Evolutionary conservation across 169 alveolate genomes (phyloP).

Genomic region (Theileria luwenshuni): DNA sequence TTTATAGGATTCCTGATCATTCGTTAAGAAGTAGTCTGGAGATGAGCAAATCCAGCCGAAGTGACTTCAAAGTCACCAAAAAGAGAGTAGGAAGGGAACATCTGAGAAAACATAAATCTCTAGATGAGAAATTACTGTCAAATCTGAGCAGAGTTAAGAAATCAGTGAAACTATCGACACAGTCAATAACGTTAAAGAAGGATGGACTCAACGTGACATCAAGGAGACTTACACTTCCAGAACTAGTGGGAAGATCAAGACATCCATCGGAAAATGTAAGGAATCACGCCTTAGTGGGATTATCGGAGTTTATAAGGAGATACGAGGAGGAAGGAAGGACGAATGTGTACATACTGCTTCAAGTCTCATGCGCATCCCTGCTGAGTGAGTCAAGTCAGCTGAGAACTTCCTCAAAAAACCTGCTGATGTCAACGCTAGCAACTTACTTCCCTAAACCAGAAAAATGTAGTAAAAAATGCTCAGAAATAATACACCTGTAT

Average conservation of each 20-base stretch:
- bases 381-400: constrained; percentile 3
- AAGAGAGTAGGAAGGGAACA: constrained; percentile 44
- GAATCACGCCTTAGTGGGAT: constrained; percentile 48
- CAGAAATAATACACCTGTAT: constrained; percentile 29
- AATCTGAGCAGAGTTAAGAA: constrained; percentile 38
- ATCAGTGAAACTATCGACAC: constrained; percentile 48
- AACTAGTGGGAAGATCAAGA: constrained; percentile 54
- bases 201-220: constrained; percentile 56
- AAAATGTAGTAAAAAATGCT: constrained; percentile 15
- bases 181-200: constrained; percentile 61
- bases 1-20: background rate
- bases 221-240: constrained; percentile 56
- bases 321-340: constrained; percentile 44
- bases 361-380: constrained; percentile 44
- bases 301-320: constrained; percentile 44
- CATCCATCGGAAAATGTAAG: constrained; percentile 48
- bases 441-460: background rate
- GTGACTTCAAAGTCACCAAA: constrained; percentile 35
- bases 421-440: constrained; percentile 25
- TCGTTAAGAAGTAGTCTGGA: background rate
- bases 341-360: constrained; percentile 42
- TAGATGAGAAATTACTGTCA: constrained; percentile 53
- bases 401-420: constrained; percentile 34
- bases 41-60: background rate
- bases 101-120: constrained; percentile 38